A percentile compares a stretch with the other conserved stretches of the same genome.
These are phyloP conservation scores for Solanum hybrid DNA, from an alignment of 305 asterid species.

Conservation along the genomic window DNA sequence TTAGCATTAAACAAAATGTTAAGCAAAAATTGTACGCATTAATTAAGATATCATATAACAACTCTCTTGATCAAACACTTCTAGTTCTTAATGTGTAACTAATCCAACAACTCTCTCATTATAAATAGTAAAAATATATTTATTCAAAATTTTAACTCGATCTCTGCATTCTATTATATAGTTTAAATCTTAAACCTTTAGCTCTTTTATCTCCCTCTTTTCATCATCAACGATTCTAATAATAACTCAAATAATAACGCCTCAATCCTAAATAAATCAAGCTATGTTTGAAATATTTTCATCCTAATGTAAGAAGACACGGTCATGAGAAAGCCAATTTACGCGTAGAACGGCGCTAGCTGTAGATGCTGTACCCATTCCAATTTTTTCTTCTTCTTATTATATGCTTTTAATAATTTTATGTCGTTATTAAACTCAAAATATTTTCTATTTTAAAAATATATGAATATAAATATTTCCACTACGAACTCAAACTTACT, in stretches of 20 bases:
- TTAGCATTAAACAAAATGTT: neutral
- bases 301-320: neutral
- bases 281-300: neutral
- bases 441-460: neutral
- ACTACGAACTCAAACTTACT: neutral
- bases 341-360: neutral
- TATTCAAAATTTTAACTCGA: neutral
- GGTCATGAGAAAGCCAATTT: neutral
- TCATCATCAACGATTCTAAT: accelerated
- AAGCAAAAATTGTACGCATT: neutral
- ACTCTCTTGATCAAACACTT: neutral
- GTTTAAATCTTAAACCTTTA: neutral
- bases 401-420: neutral
- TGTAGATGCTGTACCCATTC: neutral
- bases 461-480: neutral
- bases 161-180: neutral
- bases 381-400: neutral
- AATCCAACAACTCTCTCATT: neutral
- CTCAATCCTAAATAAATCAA: neutral
- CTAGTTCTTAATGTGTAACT: neutral
- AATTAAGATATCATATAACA: neutral
- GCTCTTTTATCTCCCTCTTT: neutral
- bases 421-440: neutral
- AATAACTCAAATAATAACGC: neutral
- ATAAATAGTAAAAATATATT: neutral